phyloP scores from a whole-genome alignment of 2,329 filamentous ascomycete genomes.

The Metarhizium rileyi region DNA sequence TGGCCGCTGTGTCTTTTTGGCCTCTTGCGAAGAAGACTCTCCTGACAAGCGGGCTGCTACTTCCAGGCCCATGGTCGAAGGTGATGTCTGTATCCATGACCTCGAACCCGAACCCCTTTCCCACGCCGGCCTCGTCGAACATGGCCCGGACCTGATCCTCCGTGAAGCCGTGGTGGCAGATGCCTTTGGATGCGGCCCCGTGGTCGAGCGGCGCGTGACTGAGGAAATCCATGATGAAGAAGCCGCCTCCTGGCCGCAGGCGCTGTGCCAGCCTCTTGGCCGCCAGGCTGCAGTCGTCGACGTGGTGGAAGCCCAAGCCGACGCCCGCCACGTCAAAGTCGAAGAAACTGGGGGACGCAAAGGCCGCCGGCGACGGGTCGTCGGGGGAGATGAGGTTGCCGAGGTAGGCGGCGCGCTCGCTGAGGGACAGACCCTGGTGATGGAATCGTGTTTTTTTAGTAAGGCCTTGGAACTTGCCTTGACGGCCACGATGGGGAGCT shows the following conservation, averaged over 20 bases:
- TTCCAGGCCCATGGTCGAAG: constrained; percentile 24
- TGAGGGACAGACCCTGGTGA: constrained; percentile 34
- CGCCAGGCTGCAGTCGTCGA: constrained; percentile 52
- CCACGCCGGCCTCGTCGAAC: constrained; percentile 54
- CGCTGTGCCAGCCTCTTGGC: constrained; percentile 49
- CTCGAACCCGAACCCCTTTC: constrained; percentile 45
- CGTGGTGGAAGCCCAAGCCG: constrained; percentile 57
- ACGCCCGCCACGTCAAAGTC: constrained; percentile 60
- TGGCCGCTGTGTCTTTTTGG: constrained; percentile 8
- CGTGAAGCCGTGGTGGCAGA: constrained; percentile 59
- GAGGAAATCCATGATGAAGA: constrained; percentile 60
- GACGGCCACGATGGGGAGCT: not conserved
- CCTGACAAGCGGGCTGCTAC: constrained; percentile 29
- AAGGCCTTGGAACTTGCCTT: too few relatives aligned
- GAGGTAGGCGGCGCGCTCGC: constrained; percentile 46
- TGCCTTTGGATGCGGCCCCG: constrained; percentile 31
- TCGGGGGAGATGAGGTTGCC: constrained; percentile 45
- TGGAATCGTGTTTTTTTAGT: too few relatives aligned
- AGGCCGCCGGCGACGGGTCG: constrained; percentile 39
- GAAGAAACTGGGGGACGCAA: constrained; percentile 52
- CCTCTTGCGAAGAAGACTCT: constrained; percentile 25
- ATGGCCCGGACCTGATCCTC: constrained; percentile 47
- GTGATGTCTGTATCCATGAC: constrained; percentile 40
- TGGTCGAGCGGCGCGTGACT: constrained; percentile 33
- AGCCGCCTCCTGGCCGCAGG: constrained; percentile 53